phyloP scores from a whole-genome alignment of 1,139 yeast species.

The Candida smagusa region DNA sequence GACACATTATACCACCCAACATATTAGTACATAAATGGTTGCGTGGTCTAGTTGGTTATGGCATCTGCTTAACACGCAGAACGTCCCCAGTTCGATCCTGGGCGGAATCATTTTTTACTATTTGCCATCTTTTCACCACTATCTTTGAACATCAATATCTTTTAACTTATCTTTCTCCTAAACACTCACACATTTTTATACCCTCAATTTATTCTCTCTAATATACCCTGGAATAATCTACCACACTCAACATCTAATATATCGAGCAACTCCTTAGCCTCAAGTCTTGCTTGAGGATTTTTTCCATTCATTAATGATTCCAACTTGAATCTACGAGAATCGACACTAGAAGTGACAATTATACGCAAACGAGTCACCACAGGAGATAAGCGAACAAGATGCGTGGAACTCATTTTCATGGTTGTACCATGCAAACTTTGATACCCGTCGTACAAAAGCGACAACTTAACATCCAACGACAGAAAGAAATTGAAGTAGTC shows the following conservation, averaged over 20 bases:
- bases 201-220: slow-evolving; percentile 21
- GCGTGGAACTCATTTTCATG: slow-evolving; percentile 28
- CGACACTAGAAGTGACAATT: slow-evolving; percentile 12
- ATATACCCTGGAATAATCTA: slow-evolving; percentile 37
- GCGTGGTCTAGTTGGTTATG: slow-evolving; percentile 98
- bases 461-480: slow-evolving; percentile 40
- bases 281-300: slow-evolving; percentile 2
- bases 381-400: slow-evolving; percentile 44
- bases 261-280: slow-evolving; percentile 18
- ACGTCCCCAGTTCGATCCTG: slow-evolving; percentile 99
- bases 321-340: slow-evolving; percentile 9
- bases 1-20: too few species aligned
- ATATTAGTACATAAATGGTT: too few species aligned
- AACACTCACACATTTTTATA: too few species aligned
- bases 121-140: not conserved
- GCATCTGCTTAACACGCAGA: slow-evolving; percentile 99
- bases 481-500: slow-evolving; percentile 39
- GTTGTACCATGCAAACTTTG: slow-evolving; percentile 4
- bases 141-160: too few species aligned
- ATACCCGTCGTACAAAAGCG: slow-evolving; percentile 42
- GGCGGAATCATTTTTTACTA: slow-evolving; percentile 69
- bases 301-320: not conserved
- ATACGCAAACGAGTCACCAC: slow-evolving; percentile 46
- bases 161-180: too few species aligned
- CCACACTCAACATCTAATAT: slow-evolving; percentile 35